Evolutionary conservation across 768 basidiomycete species (phyloP), one percentile per base, ranked within the genome.

Genomic region (Calocera viscosa): DNA sequence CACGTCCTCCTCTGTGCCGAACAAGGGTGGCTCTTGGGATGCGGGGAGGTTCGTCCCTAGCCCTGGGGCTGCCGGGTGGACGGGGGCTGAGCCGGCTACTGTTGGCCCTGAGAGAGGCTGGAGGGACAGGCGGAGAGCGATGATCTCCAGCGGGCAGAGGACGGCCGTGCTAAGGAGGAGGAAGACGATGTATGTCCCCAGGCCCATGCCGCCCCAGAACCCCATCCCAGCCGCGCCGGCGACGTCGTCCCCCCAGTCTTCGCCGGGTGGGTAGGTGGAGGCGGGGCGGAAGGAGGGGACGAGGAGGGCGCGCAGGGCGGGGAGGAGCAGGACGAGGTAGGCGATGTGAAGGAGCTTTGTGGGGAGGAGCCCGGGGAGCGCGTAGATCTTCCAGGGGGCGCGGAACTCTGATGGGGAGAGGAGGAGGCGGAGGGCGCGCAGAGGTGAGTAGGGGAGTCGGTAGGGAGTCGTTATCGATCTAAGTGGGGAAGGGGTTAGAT

Each of bases 391-490:
- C 90, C 90, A 93, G 1, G 90, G 91, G 11, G 82, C 82, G 32
- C 83, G 82, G 65, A 86, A 84, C 74, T 93, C 91, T 5, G 90
- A 91, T 3, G 89, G 87, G 0, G 91, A 93, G 66, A 93, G 79
- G 35, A 93, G 79, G 67, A 86, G 75, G 24, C 88, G 87, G 17
- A 92, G 75, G 22, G 87, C 83, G 68, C 82, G 79, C 66, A 82
- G 72, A 1, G 81, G 78, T 72, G 87, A 80, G 72, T 83, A 90
- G 1, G 86, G 82, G 35, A 94, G 78, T 73, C 82, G 85, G 75
- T 89, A 84, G 0, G 91, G 91, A 0, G 91, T 93, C 1, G 88
- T 91, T 69, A 93, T 88, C 1, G 91, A 82, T 43, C 91, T 93
- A 69, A 24, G 64, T 63, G 67, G 28, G 53, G 10, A 65, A n/a